A percentile compares a stretch with the other conserved stretches of the same genome.
phyloP scores from a whole-genome alignment of 2,329 filamentous ascomycete species.

The Epichloe sp. region DNA sequence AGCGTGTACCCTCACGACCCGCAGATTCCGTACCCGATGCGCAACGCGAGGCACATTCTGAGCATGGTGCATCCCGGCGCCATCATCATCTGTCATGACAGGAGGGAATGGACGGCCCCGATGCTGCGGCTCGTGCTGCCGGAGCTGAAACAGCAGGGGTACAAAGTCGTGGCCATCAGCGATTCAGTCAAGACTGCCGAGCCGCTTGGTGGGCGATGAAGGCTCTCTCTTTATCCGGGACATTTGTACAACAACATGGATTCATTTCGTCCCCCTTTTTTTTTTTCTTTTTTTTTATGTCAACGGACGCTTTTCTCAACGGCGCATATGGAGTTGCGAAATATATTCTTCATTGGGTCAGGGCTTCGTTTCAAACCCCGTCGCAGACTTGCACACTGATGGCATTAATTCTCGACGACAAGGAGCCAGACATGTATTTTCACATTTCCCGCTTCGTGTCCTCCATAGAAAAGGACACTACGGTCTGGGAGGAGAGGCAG shows the following conservation, averaged over 20 bases:
- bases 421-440: too few relatives aligned
- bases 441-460: too few relatives aligned
- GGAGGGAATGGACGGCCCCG: slow-evolving; percentile 67
- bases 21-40: slow-evolving; percentile 55
- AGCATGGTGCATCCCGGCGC: slow-evolving; percentile 66
- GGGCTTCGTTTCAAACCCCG: neutral
- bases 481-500: too few relatives aligned
- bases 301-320: neutral
- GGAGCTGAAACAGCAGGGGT: slow-evolving; percentile 56
- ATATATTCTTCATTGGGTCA: neutral
- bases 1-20: slow-evolving; percentile 84
- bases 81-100: slow-evolving; percentile 78
- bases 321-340: neutral
- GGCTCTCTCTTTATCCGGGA: neutral
- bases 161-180: slow-evolving; percentile 57
- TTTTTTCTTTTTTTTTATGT: neutral
- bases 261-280: neutral
- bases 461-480: too few relatives aligned
- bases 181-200: slow-evolving; percentile 40
- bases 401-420: too few relatives aligned
- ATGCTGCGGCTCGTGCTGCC: slow-evolving; percentile 66
- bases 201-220: slow-evolving; percentile 14
- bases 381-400: neutral
- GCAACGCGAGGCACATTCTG: slow-evolving; percentile 69
- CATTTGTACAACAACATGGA: neutral